Percentiles rank a stretch among this genome's conserved stretches.
phyloP scores from a whole-genome alignment of 1,284 basidiomycete species.

The Ganoderma multipileum region DNA sequence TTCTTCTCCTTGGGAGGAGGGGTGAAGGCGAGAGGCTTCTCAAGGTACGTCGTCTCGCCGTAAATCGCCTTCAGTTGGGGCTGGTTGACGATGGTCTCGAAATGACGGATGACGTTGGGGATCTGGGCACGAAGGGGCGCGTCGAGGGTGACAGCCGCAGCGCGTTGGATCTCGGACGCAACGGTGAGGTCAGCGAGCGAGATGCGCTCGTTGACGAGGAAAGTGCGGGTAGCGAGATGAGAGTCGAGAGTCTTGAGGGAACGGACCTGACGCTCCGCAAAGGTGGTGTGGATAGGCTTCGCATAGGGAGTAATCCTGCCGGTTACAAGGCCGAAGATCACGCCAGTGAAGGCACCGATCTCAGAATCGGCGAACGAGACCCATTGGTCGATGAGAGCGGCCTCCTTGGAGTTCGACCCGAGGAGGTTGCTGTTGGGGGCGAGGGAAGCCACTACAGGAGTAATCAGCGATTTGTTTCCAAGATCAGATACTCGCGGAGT shows the following conservation, averaged over 20 bases:
- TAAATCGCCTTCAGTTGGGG: slow-evolving; percentile 75
- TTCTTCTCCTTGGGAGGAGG: slow-evolving; percentile 78
- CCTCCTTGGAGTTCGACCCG: slow-evolving; percentile 60
- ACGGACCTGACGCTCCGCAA: slow-evolving; percentile 61
- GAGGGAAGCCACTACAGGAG: slow-evolving; percentile 69
- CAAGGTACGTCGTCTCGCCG: slow-evolving; percentile 65
- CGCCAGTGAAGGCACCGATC: slow-evolving; percentile 42
- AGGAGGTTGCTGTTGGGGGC: slow-evolving; percentile 74
- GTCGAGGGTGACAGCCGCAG: slow-evolving; percentile 64
- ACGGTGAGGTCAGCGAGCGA: slow-evolving; percentile 89
- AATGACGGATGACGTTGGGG: slow-evolving; percentile 84
- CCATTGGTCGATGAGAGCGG: slow-evolving; percentile 76
- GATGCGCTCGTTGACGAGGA: slow-evolving; percentile 93
- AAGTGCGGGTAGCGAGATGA: slow-evolving; percentile 84
- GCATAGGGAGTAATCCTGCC: slow-evolving; percentile 61
- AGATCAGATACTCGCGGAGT: neutral
- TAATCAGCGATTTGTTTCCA: slow-evolving; percentile 27
- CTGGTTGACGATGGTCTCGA: slow-evolving; percentile 87
- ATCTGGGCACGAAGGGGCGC: slow-evolving; percentile 68
- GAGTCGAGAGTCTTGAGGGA: slow-evolving; percentile 74
- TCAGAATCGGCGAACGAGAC: slow-evolving; percentile 68
- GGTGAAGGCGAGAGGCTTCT: slow-evolving; percentile 76
- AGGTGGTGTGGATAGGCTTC: slow-evolving; percentile 67
- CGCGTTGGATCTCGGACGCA: slow-evolving; percentile 63
- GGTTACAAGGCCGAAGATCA: slow-evolving; percentile 45